Evolutionary conservation across 768 basidiomycete genomes (phyloP).

Genomic region (Kwoniella europaea): DNA sequence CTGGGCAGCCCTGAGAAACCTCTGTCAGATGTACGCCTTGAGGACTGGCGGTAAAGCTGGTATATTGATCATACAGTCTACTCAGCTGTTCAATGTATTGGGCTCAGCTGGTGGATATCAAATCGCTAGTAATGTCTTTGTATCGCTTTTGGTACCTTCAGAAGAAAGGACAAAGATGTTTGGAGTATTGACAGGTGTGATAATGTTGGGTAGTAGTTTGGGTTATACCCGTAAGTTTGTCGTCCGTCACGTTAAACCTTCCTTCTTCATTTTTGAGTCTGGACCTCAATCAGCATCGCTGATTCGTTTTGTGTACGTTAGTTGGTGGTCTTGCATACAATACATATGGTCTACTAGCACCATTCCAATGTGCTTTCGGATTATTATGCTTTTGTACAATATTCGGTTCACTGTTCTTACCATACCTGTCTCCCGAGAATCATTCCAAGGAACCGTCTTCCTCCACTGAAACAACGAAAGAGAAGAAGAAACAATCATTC

Average conservation of each 20-base stretch:
- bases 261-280: no score
- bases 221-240: constrained; percentile 44
- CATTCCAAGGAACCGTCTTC: neutral
- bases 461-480: neutral
- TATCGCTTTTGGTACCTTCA: constrained; percentile 39
- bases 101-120: constrained; percentile 56
- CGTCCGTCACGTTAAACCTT: neutral
- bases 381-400: constrained; percentile 48
- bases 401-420: constrained; percentile 48
- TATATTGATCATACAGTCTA: constrained; percentile 46
- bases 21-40: constrained; percentile 47
- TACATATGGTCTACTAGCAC: constrained; percentile 40
- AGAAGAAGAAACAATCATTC: constrained; percentile 34
- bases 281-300: neutral
- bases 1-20: constrained; percentile 49
- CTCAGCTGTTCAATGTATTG: constrained; percentile 54
- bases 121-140: constrained; percentile 52
- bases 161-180: constrained; percentile 53
- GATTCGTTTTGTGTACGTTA: neutral
- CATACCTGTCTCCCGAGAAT: constrained; percentile 49
- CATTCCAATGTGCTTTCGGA: constrained; percentile 50
- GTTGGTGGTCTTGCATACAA: constrained; percentile 34
- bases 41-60: constrained; percentile 41
- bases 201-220: constrained; percentile 41
- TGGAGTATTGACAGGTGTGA: constrained; percentile 48